A percentile compares a stretch with the other conserved stretches of the same genome.
Evolutionary conservation across 192 early-diverging fungal species (phyloP).

Genomic region (Anaeromyces robustus): DNA sequence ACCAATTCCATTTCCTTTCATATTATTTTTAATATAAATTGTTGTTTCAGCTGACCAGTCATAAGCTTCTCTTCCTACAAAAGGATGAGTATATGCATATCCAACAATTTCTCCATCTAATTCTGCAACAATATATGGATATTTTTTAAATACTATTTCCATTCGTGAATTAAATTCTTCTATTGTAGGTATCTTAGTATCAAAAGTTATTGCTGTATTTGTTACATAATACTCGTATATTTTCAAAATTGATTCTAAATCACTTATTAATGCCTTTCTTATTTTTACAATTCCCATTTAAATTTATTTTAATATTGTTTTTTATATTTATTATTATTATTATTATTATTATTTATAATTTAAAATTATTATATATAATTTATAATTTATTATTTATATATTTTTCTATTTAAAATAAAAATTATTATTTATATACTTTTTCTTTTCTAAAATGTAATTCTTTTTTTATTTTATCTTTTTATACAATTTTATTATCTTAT

Average conservation of each 20-base stretch:
- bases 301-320: too few relatives aligned
- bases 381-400: too few relatives aligned
- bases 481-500: too few relatives aligned
- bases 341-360: too few relatives aligned
- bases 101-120: background rate
- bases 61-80: background rate
- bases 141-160: background rate
- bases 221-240: background rate
- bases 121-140: background rate
- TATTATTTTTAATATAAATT: background rate
- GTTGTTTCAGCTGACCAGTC: background rate
- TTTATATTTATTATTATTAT: too few relatives aligned
- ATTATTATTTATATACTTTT: too few relatives aligned
- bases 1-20: background rate
- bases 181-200: background rate
- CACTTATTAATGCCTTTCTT: background rate
- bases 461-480: too few relatives aligned
- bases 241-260: background rate
- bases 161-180: background rate
- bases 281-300: background rate
- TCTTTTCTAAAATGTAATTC: too few relatives aligned
- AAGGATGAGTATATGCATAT: background rate
- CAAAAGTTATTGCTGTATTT: background rate
- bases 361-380: too few relatives aligned
- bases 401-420: too few relatives aligned